A percentile compares a stretch with the other conserved stretches of the same genome.
Evolutionary conservation across 2,329 filamentous ascomycete genomes (phyloP).

Genomic region (Lasiodiplodia hormozganensis): DNA sequence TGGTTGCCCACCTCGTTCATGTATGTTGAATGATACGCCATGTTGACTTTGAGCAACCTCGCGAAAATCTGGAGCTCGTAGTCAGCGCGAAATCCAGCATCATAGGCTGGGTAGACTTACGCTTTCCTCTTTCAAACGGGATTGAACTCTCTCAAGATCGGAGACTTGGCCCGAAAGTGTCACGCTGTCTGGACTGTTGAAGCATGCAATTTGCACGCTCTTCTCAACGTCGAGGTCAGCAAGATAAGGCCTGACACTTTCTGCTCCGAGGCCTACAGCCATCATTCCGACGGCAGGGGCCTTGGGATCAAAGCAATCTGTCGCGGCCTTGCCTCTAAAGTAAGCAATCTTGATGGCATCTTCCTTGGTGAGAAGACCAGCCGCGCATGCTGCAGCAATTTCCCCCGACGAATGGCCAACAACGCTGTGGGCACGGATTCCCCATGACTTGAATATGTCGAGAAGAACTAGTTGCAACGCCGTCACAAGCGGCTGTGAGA

Average conservation of each 20-base stretch:
- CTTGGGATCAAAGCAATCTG: background rate
- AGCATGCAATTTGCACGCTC: constrained; percentile 31
- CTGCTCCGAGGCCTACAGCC: constrained; percentile 34
- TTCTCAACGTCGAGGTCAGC: constrained; percentile 28
- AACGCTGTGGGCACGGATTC: constrained; percentile 10
- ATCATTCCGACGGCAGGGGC: constrained; percentile 34
- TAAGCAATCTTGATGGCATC: constrained; percentile 32
- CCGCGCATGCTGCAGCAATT: constrained; percentile 32
- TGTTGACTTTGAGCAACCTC: constrained; percentile 32
- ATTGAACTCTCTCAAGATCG: constrained; percentile 1
- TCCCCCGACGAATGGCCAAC: constrained; percentile 32
- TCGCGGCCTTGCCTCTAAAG: constrained; percentile 27
- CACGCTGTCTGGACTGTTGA: constrained; percentile 30
- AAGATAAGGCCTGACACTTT: constrained; percentile 27
- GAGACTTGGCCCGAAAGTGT: constrained; percentile 21
- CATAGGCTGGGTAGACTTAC: background rate
- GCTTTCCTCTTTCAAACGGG: constrained; percentile 16
- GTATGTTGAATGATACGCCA: constrained; percentile 33
- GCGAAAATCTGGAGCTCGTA: constrained; percentile 30
- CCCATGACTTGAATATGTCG: constrained; percentile 23
- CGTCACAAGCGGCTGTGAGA: constrained; percentile 29
- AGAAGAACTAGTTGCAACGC: constrained; percentile 30
- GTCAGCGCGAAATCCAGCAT: too few species aligned
- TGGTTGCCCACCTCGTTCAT: constrained; percentile 31
- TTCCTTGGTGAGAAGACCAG: constrained; percentile 25